Evolutionary conservation across 1,139 yeast genomes (phyloP).

Genomic region (Williopsis jadinii): DNA sequence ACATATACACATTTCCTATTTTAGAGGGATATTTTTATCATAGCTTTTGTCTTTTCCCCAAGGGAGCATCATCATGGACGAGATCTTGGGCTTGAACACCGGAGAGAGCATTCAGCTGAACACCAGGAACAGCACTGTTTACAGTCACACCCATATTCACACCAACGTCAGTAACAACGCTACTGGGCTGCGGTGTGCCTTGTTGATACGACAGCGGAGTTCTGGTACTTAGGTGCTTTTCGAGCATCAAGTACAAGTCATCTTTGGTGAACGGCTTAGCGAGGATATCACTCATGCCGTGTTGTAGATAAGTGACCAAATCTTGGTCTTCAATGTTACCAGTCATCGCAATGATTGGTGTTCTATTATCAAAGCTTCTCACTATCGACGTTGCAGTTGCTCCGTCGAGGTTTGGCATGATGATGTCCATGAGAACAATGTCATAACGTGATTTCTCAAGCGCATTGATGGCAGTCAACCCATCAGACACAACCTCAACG

Average conservation of each 20-base stretch:
- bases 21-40: conserved; percentile 3
- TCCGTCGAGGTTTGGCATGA: conserved; percentile 92
- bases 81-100: conserved; percentile 1
- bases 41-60: conserved; percentile 25
- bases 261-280: conserved; percentile 91
- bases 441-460: conserved; percentile 75
- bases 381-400: conserved; percentile 88
- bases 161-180: not conserved
- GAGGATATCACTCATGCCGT: conserved; percentile 87
- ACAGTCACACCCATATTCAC: not conserved
- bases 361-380: conserved; percentile 70
- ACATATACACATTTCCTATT: not conserved
- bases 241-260: conserved; percentile 67
- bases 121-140: no score
- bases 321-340: conserved; percentile 81
- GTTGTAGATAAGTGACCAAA: conserved; percentile 70
- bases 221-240: conserved; percentile 50
- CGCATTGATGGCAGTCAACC: conserved; percentile 77
- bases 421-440: conserved; percentile 85
- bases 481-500: conserved; percentile 89
- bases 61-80: conserved; percentile 17
- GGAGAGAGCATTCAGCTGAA: no score
- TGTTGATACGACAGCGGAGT: conserved; percentile 28
- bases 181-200: not conserved
- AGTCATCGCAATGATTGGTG: conserved; percentile 93